phyloP scores from a whole-genome alignment of 306 rosid species.

The Pterocarpus santalinus region DNA sequence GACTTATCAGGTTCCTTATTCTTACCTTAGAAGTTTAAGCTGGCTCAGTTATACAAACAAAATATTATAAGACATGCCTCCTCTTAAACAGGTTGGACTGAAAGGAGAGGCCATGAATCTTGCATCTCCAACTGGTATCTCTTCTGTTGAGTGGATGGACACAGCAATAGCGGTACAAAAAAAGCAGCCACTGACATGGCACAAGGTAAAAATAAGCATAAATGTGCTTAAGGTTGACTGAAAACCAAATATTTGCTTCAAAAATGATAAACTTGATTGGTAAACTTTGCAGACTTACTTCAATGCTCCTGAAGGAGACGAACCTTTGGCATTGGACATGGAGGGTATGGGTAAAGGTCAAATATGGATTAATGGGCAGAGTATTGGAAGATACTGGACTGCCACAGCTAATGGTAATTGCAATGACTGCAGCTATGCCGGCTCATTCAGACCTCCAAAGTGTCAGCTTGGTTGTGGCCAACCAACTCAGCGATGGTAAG shows the following conservation, averaged over 20 bases:
- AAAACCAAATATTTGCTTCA: conserved; percentile 4
- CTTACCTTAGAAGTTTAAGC: conserved; percentile 38
- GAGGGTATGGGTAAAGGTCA: conserved; percentile 99
- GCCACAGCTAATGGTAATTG: conserved; percentile 82
- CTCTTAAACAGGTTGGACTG: conserved; percentile 79
- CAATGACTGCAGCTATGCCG: conserved; percentile 75
- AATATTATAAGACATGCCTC: conserved; percentile 23
- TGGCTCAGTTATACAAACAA: conserved; percentile 20
- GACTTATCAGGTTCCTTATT: conserved; percentile 85
- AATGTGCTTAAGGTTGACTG: conserved; percentile 26
- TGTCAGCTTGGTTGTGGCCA: conserved; percentile 94
- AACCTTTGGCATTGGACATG: conserved; percentile 96
- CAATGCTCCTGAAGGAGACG: conserved; percentile 86
- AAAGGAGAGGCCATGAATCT: conserved; percentile 98
- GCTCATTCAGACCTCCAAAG: conserved; percentile 81
- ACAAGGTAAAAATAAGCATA: conserved; percentile 68
- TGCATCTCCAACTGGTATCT: conserved; percentile 72
- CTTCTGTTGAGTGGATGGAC: conserved; percentile 88
- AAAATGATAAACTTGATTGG: conserved; percentile 36
- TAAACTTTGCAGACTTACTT: conserved; percentile 71
- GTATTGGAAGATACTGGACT: conserved; percentile 98
- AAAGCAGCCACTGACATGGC: conserved; percentile 96
- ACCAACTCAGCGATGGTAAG: conserved; percentile 94
- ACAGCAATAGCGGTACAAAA: conserved; percentile 71
- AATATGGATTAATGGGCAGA: conserved; percentile 94